phyloP scores from a whole-genome alignment of 1,139 yeast species.

The Nakaseomyces sp. region DNA sequence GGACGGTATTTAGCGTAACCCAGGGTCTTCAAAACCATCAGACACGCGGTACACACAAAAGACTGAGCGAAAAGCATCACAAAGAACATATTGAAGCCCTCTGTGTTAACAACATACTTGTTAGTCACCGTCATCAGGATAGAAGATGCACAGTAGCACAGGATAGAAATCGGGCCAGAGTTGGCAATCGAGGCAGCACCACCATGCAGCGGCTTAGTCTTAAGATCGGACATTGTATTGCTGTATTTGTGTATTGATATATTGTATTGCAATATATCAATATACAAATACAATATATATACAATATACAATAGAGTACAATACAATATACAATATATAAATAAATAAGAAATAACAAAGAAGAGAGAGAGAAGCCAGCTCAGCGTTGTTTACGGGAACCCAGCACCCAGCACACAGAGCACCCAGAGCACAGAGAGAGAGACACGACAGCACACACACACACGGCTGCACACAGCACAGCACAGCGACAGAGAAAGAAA shows the following conservation, averaged over 20 bases:
- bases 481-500: no score
- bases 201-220: slow-evolving; percentile 20
- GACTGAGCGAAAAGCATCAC: slow-evolving; percentile 78
- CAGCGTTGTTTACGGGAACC: no score
- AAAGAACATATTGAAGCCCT: slow-evolving; percentile 80
- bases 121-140: slow-evolving; percentile 97
- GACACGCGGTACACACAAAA: slow-evolving; percentile 67
- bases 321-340: not conserved
- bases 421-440: no score
- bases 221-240: slow-evolving; percentile 26
- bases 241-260: no score
- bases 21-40: slow-evolving; percentile 59
- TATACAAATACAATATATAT: no score
- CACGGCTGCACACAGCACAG: no score
- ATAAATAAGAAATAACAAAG: not conserved
- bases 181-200: slow-evolving; percentile 40
- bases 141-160: slow-evolving; percentile 84
- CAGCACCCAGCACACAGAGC: no score
- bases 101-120: slow-evolving; percentile 82
- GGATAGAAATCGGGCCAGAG: slow-evolving; percentile 79
- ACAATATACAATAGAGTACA: no score
- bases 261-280: no score
- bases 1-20: slow-evolving; percentile 81
- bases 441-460: no score
- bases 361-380: no score